A percentile compares a stretch with the other conserved stretches of the same genome.
Evolutionary conservation across 768 basidiomycete genomes (phyloP).

Genomic region (Suillus variegatus): DNA sequence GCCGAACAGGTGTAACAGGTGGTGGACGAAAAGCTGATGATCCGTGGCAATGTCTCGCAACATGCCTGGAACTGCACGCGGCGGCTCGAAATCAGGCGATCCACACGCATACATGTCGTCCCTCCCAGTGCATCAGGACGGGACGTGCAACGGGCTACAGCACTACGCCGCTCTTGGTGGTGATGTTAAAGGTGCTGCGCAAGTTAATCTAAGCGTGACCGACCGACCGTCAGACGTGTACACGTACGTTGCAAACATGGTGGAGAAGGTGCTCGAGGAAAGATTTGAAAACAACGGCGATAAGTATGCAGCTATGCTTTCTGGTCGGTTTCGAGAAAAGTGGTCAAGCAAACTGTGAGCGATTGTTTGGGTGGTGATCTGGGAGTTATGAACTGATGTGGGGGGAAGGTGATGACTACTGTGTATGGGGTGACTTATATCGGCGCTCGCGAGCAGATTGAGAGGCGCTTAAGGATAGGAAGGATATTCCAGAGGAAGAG

Average conservation of each 20-base stretch:
- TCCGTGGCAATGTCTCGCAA: conserved; percentile 96
- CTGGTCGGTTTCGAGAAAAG: conserved; percentile 84
- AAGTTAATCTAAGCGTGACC: conserved; percentile 86
- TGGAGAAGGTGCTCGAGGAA: conserved; percentile 63
- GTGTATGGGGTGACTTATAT: conserved; percentile 97
- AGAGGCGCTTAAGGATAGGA: conserved; percentile 76
- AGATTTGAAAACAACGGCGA: conserved; percentile 57
- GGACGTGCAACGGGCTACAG: conserved; percentile 97
- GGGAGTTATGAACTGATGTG: neutral
- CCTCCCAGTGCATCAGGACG: conserved; percentile 96
- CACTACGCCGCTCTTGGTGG: conserved; percentile 98
- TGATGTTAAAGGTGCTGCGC: conserved; percentile 81
- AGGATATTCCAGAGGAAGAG: conserved; percentile 70
- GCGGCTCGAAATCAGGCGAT: conserved; percentile 75
- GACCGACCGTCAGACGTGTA: conserved; percentile 95
- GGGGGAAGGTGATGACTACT: conserved; percentile 88
- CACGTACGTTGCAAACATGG: conserved; percentile 85
- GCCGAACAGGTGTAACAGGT: conserved; percentile 60
- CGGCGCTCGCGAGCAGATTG: conserved; percentile 94
- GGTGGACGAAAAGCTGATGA: conserved; percentile 95
- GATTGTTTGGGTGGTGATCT: neutral
- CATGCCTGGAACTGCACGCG: conserved; percentile 84
- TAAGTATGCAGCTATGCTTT: conserved; percentile 56
- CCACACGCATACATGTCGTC: conserved; percentile 58
- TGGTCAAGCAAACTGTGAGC: conserved; percentile 94